Percentiles rank a stretch among this genome's conserved stretches.
Evolutionary conservation across 148 eudicot genomes (phyloP).

Genomic region (Camellia sinensis): DNA sequence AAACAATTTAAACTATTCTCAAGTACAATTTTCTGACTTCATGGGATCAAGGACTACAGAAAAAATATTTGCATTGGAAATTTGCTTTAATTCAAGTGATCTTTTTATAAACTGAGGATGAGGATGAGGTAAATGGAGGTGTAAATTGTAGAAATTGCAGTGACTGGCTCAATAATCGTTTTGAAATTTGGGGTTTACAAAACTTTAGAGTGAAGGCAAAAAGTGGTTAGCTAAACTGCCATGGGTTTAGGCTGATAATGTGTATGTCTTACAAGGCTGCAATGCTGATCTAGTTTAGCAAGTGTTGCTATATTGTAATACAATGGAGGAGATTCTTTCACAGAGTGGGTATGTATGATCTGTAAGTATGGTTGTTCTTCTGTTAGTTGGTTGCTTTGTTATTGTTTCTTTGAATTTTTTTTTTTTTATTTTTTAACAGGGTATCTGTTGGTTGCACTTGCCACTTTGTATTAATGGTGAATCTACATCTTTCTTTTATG

Average conservation of each 20-base stretch:
- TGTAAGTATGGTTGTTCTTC: not conserved
- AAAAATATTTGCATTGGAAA: not conserved
- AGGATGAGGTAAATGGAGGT: not conserved
- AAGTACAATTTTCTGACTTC: not conserved
- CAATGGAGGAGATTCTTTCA: no score
- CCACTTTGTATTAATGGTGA: not conserved
- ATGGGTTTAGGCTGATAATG: not conserved
- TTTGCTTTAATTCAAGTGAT: not conserved
- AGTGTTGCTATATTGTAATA: not conserved
- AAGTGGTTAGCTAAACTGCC: not conserved
- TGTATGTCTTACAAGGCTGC: not conserved
- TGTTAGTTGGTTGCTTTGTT: no score
- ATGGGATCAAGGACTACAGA: not conserved
- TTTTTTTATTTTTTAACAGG: no score
- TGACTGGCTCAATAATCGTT: not conserved
- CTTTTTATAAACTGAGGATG: not conserved
- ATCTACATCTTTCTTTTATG: not conserved
- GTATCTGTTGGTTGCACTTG: not conserved
- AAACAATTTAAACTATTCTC: no score
- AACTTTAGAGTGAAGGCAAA: not conserved
- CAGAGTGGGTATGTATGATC: not conserved
- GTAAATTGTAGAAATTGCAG: not conserved
- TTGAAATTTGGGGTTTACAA: not conserved
- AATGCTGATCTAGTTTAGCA: not conserved
- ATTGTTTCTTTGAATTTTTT: no score